These are phyloP conservation scores for Escovopsis sp. DNA, from an alignment of 2,329 filamentous ascomycete genomes.

Conservation along the genomic window DNA sequence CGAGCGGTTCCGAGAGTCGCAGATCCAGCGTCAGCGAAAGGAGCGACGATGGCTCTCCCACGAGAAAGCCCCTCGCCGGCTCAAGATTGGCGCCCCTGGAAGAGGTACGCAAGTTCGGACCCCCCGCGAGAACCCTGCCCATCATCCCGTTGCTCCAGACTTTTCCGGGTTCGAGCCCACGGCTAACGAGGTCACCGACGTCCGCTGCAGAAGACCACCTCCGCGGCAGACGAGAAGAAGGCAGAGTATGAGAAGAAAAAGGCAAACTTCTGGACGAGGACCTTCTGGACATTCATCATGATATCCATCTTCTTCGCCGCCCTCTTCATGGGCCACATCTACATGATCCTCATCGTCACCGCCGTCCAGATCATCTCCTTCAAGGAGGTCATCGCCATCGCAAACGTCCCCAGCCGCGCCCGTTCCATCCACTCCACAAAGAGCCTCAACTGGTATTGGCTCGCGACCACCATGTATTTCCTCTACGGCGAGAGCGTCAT, in stretches of 20 bases:
- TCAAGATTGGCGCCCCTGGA: constrained; percentile 19
- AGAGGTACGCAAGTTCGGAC: constrained; percentile 16
- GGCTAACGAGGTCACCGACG: neutral
- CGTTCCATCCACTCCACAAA: constrained; percentile 88
- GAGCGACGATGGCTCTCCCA: constrained; percentile 37
- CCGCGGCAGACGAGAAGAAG: constrained; percentile 25
- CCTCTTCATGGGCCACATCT: constrained; percentile 93
- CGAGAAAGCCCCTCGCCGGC: constrained; percentile 14
- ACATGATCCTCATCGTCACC: constrained; percentile 87
- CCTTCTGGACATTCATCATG: constrained; percentile 98
- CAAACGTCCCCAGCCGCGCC: constrained; percentile 82
- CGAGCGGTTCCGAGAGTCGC: constrained; percentile 34
- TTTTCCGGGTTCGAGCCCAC: neutral
- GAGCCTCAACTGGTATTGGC: constrained; percentile 96
- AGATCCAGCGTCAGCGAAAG: constrained; percentile 59
- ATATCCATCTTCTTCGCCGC: constrained; percentile 81
- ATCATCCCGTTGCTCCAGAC: no score
- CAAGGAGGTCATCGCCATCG: constrained; percentile 97
- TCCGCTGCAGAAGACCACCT: constrained; percentile 25
- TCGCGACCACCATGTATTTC: constrained; percentile 99
- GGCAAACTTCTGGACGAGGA: constrained; percentile 89
- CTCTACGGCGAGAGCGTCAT: constrained; percentile 97
- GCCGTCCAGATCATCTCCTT: constrained; percentile 93
- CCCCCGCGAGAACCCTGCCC: no score
- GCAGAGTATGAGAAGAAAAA: constrained; percentile 96